Base-by-base conservation (phyloP, 1,284 basidiomycete genomes). In the Tylopilus sp. region DNA sequence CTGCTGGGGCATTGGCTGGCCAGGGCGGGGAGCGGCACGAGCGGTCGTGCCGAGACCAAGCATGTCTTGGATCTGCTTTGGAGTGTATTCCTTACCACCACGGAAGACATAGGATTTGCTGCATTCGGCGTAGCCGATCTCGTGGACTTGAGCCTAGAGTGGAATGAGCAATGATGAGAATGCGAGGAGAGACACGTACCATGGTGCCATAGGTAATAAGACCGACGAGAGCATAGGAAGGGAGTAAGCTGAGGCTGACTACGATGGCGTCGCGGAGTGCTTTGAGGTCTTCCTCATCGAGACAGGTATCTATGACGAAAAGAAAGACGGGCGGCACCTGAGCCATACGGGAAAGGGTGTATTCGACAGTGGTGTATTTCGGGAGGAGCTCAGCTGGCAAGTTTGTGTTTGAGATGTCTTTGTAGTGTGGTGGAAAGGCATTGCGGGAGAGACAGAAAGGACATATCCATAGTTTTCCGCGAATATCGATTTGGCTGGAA, bases 321-420 rank as follows among this genome's bases (percentile, higher is more conserved):
- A 99, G 78, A 77, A 99, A 98, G 70, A 98, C 82, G 51, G 97
- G 96, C 1, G 95, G 95, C 46, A 97, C 87, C 60, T 88, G 92
- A 10, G 88, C 92, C 11, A 92, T 89, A 48, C 96, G 84, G 36
- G 89, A 82, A 44, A 99, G 86, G 10, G 95, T 98, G 75, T 99
- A 98, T 74, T 99, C 96, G 73, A 99, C 97, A 15, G 96, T 99
- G 40, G 96, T 98, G 79, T 98, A 98, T 74, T 97, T 97, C 64
- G 96, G 95, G 38, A 97, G 71, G 25, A 99, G 80, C 71, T 99
- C 96, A 18, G 94, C 89, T 39, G 96, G 96, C 21, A 98, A 80
- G 71, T 98, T 98, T 56, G 92, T 96, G 73, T 89, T 92, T 52
- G 93, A 94, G 60, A 99, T 97, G 70, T 99, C 96, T 74, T 97